Base-by-base conservation (phyloP, 257 asterid genomes). In the Gynochthodes officinalis region DNA sequence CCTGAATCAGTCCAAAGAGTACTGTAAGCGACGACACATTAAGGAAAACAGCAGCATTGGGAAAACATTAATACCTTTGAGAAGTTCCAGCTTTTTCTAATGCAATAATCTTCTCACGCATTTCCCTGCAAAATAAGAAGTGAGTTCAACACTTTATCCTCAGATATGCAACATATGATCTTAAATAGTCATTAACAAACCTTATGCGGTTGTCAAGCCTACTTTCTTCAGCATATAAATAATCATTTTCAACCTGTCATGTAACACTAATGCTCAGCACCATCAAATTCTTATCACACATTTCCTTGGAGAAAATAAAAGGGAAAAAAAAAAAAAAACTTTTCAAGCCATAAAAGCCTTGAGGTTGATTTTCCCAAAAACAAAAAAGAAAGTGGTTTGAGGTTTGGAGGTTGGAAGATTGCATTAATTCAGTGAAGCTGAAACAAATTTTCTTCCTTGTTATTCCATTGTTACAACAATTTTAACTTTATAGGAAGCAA, bases 151-250 rank as follows among this genome's bases (percentile, higher is more conserved):
- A 57, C 19, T 54, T 67, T 18, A 60, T 33, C 48, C 7, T 3
- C 33, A 11, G 32, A 37, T 35, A 14, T 30, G 58, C 7, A 28
- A 21, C 12, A 18, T 18, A 15, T 32, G 32, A 39, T 54, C 30
- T 54, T 10, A 43, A 1, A 39, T 12, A 40, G 28, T 62, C 67
- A 76, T 32, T 27, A 59, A 32, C 80, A 76, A 70, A 92, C 98
- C 96, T 92, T 86, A 92, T 87, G 81, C 78, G 70, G 58, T 86
- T 67, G 79, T 90, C 94, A 77, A 90, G 86, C 77, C 74, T 79
- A 74, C 62, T 54, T 39, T 90, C 96, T 82, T 86, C 91, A 61
- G 82, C 85, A 72, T 60, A 42, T 70, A 90, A 70, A 76, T 8
- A 49, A 75, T 84, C 90, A 78, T 84, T 75, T 68, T 90, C 96